phyloP scores from a whole-genome alignment of 306 rosid species.

The Sechiopsis laciniata region DNA sequence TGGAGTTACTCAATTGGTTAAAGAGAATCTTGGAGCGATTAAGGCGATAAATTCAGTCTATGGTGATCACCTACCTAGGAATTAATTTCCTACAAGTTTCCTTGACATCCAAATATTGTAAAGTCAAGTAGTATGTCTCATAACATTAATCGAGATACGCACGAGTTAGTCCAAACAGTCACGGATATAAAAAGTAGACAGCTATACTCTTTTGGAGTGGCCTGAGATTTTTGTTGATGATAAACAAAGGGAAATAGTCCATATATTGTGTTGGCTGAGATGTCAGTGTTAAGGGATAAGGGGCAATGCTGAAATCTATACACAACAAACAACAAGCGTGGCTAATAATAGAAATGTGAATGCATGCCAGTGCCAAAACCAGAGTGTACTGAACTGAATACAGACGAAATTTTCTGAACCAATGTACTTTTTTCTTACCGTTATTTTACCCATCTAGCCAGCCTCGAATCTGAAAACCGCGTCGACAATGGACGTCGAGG shows the following conservation, averaged over 20 bases:
- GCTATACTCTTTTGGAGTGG: no score
- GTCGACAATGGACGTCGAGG: neutral
- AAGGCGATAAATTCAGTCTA: no score
- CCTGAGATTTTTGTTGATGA: neutral
- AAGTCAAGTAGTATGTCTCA: no score
- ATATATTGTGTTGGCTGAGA: conserved; percentile 2
- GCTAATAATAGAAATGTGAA: neutral
- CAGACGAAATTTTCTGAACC: neutral
- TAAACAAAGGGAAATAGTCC: conserved; percentile 1
- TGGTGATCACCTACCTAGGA: no score
- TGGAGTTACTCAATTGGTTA: no score
- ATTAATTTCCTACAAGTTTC: no score
- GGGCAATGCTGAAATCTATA: neutral
- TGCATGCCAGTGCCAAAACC: neutral
- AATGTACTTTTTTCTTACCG: neutral
- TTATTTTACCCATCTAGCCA: neutral
- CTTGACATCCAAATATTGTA: no score
- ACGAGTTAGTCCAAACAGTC: no score
- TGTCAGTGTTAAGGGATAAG: neutral
- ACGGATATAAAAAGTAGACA: no score
- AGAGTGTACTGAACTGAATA: conserved; percentile 4
- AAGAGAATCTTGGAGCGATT: no score
- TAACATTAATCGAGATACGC: no score
- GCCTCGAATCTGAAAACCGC: neutral
- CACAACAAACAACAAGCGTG: neutral